phyloP scores from a whole-genome alignment of 2,329 filamentous ascomycete species.

The Arachnomyces sp. region DNA sequence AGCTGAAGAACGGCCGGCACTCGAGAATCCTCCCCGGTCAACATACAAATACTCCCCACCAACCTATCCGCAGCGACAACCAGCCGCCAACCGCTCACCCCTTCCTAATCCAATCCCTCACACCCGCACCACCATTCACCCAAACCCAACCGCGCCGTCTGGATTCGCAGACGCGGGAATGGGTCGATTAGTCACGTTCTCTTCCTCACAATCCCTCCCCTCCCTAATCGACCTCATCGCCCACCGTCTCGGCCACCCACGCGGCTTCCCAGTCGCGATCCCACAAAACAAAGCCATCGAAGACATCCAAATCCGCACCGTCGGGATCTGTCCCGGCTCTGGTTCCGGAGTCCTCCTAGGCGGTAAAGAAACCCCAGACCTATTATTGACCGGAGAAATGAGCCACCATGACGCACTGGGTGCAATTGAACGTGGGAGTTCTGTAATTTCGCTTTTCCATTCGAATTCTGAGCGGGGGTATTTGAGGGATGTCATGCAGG shows the following conservation, averaged over 20 bases:
- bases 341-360: slow-evolving; percentile 64
- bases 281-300: slow-evolving; percentile 51
- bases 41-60: slow-evolving; percentile 33
- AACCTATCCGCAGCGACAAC: slow-evolving; percentile 28
- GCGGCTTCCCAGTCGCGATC: slow-evolving; percentile 56
- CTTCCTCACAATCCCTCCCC: slow-evolving; percentile 44
- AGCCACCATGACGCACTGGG: slow-evolving; percentile 86
- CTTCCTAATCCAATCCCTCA: slow-evolving; percentile 30
- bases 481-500: slow-evolving; percentile 61
- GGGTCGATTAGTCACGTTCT: slow-evolving; percentile 54
- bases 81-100: too few species aligned
- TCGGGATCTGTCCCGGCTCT: slow-evolving; percentile 85
- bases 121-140: slow-evolving; percentile 45
- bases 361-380: slow-evolving; percentile 50
- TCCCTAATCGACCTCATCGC: slow-evolving; percentile 57
- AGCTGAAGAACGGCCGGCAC: slow-evolving; percentile 14
- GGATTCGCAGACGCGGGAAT: slow-evolving; percentile 49
- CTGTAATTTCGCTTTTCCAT: slow-evolving; percentile 80
- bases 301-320: slow-evolving; percentile 54
- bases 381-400: slow-evolving; percentile 88
- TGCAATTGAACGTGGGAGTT: slow-evolving; percentile 74
- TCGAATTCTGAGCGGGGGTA: slow-evolving; percentile 88
- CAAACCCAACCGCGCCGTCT: slow-evolving; percentile 28
- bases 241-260: slow-evolving; percentile 58
- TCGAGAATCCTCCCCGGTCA: slow-evolving; percentile 8